Conservation (phyloP, 139 green algal genomes). For the Chlorella sorokiniana region DNA sequence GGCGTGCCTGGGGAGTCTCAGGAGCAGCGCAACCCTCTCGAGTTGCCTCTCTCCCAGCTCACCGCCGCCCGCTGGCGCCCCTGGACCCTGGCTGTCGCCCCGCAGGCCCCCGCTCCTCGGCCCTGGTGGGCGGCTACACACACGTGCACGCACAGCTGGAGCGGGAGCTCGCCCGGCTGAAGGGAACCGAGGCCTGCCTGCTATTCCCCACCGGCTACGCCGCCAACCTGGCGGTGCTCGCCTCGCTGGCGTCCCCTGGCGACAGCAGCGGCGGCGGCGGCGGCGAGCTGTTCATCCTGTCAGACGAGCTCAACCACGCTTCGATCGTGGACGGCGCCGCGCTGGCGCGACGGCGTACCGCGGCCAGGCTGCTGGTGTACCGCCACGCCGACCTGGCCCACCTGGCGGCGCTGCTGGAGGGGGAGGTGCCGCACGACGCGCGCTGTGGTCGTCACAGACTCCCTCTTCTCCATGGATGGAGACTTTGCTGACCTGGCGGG, state of each 20-base stretch:
- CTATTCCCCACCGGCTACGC: slow-evolving; percentile 91
- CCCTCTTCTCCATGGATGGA: slow-evolving; percentile 96
- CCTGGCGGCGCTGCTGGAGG: slow-evolving; percentile 70
- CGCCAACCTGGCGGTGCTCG: slow-evolving; percentile 84
- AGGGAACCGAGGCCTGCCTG: slow-evolving; percentile 76
- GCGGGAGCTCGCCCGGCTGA: slow-evolving; percentile 79
- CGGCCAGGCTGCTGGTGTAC: slow-evolving; percentile 71
- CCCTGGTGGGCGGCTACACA: slow-evolving; percentile 89
- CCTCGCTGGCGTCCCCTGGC: slow-evolving; percentile 47
- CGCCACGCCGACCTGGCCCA: slow-evolving; percentile 90
- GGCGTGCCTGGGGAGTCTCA: background rate
- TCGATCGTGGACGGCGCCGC: slow-evolving; percentile 93
- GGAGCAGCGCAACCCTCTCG: background rate
- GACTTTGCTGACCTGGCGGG: slow-evolving; percentile 86
- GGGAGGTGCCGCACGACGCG: slow-evolving; percentile 24
- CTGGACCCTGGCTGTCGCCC: background rate
- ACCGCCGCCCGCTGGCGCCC: background rate
- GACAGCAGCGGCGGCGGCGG: background rate
- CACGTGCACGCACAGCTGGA: slow-evolving; percentile 81
- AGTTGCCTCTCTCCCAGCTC: background rate
- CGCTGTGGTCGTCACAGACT: slow-evolving; percentile 87
- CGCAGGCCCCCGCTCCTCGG: slow-evolving; percentile 47
- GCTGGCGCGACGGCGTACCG: slow-evolving; percentile 57
- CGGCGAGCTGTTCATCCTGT: slow-evolving; percentile 70
- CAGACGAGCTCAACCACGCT: slow-evolving; percentile 96